Conservation (phyloP, 306 rosid genomes). For the Castanea crenata region DNA sequence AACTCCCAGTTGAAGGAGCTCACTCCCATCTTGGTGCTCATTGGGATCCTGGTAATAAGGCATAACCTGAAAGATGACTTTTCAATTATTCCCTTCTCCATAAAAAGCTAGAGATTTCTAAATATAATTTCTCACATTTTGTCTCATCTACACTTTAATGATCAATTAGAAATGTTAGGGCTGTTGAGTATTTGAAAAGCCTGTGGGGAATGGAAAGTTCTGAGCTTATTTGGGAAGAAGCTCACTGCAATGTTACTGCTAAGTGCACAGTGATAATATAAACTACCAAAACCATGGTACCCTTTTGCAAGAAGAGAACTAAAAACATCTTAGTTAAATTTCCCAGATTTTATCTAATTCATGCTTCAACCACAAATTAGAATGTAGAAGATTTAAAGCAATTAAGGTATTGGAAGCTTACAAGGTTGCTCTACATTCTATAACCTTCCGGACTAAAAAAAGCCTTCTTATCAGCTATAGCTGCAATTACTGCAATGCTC, state of each 20-base stretch:
- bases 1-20: background rate
- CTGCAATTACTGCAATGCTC: too few species aligned
- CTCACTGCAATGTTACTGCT: constrained; percentile 17
- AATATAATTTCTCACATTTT: too few species aligned
- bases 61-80: too few species aligned
- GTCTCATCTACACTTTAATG: too few species aligned
- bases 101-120: too few species aligned
- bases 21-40: constrained; percentile 13
- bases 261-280: constrained; percentile 19
- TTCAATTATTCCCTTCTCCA: too few species aligned
- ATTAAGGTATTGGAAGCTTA: background rate
- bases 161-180: too few species aligned
- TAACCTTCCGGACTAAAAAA: too few species aligned
- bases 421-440: too few species aligned
- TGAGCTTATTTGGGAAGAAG: background rate
- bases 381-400: background rate
- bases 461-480: too few species aligned
- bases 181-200: too few species aligned
- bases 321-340: background rate
- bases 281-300: background rate
- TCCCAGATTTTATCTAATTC: background rate
- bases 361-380: background rate
- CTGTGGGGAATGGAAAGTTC: too few species aligned
- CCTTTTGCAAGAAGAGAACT: background rate
- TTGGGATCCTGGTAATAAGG: background rate